Evolutionary conservation across 495 filamentous ascomycete genomes (phyloP), one percentile per base, ranked within the genome.

Genomic region (Glarea lozoyensis): DNA sequence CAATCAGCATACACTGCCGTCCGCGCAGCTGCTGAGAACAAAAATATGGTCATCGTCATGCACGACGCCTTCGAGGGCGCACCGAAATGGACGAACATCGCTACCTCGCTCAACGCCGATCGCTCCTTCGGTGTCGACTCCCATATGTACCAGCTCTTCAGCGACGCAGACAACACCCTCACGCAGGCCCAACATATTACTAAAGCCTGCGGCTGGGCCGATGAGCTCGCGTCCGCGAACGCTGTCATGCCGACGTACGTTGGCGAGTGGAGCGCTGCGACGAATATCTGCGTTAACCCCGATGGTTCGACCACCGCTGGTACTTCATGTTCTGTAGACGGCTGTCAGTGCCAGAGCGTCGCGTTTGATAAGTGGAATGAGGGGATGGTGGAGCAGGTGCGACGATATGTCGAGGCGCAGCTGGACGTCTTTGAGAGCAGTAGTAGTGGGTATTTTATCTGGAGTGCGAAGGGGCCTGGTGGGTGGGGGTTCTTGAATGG

Each of bases 321-420:
- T 4, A 37, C 30, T 4, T 42, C 42, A 4, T 63, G 57, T 35
- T 33, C 17, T 12, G 32, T 42, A 16, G 21, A 24, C 18, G 59
- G 59, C 7, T 64, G 59, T 41, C 53, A 61, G 35, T 64, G 57
- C 50, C 32, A 52, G 19, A 36, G 18, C 16, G 53, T 40, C 5
- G 25, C 48, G 37, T 37, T 38, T 15, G 57, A 57, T 9, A 46
- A 55, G 11, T 68, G 62, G 64, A 61, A 63, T 37, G 35, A 54
- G 16, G 45, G 49, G 18, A 49, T 62, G 44, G 58, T 57, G 22
- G 42, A 59, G 23, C 52, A 63, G 22, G 58, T 64, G 76, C 61
- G 60, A 23, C 33, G 49, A 21, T 69, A 57, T 37, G 56, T 67
- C 24, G 65, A 70, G 49, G 66, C 66, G 21, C 55, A 69, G 41